Base-by-base conservation (phyloP, 495 filamentous ascomycete genomes). In the Schizothecium vesticola region DNA sequence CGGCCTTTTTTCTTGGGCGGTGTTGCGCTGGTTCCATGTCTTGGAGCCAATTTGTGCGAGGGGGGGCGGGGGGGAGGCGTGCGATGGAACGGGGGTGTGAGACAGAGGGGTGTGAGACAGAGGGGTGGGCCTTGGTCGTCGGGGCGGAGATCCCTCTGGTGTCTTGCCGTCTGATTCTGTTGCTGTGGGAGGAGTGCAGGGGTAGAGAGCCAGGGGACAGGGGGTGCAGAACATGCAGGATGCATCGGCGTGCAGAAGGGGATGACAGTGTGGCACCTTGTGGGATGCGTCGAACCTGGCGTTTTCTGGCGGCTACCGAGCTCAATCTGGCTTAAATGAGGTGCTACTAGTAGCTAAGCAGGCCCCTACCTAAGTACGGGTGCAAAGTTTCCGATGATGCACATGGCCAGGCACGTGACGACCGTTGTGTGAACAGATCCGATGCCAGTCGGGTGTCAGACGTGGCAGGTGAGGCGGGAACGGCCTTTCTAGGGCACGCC, bases 291-390 rank as follows among this genome's bases (percentile, higher is more conserved):
- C 55, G 64, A 68, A 61, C 67, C 56, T 64, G 67, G 29, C 61
- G 61, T 64, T 64, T 63, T 63, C 51, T 69, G 61, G 61, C 67
- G 61, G 67, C 67, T 64, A 64, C 61, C 67, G 43, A 51, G 43
- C 43, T 51, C 43, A 51, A 51, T 51, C 51, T 69, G 67, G 67
- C 56, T 59, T 64, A 64, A 59, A 55, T 69, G 43, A 51, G 43
- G 43, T 51, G 43, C 43, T 64, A 59, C 58, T 33, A 58, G 64
- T 64, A 69, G 67, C 28, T 64, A 68, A 59, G 61, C 61, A 64
- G 22, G 25, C 29, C 60, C 25, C 8, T 43, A 43, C 33, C 13
- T 5, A n/a, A n/a, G n/a, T n/a, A 6, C 33, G 13, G 26, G 26
- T 43, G 29, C 61, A 59, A 59, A 61, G 43, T 51, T 51, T 51